Evolutionary conservation across 1,284 basidiomycete genomes (phyloP), one percentile per base, ranked within the genome.

Genomic region (Meira nashicola): DNA sequence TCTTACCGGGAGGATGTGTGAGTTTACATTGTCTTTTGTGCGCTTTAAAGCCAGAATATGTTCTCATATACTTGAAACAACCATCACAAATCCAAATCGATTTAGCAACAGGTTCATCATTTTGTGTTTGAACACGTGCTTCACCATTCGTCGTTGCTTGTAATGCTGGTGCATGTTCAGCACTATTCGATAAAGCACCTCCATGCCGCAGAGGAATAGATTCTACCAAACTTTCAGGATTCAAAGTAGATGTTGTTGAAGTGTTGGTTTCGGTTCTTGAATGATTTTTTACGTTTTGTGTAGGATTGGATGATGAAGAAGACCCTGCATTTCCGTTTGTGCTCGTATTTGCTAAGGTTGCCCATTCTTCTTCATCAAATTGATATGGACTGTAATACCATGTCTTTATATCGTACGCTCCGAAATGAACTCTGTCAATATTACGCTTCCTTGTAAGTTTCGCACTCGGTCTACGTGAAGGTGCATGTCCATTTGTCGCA

Each of bases 1-100:
- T 89, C 48, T 83, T 81, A 1, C 94, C 94, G 0, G 94, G 94
- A 0, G 95, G 95, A 74, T 87, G 85, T 51, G 82, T 84, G 63
- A 84, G 78, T 2, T 82, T 82, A 74, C 94, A 97, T 47, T 81
- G 82, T 75, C 84, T 87, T 88, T 65, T 64, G 58, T 78, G 76
- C 0, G 59, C 55, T 1, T 63, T 60, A 48, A 66, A 74, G 39
- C 65, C 70, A 10, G 62, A 59, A 43, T 70, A 63, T 1, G 71
- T 69, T 37, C 63, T 59, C 87, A 93, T 91, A 79, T 97, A 98
- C 80, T 95, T 96, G 86, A 97, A 95, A 81, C 94, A 98, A 58
- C 87, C 84, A 63, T 92, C 88, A 76, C 92, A 94, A 17, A 94
- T 89, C 82, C 81, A 76, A 21, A 77, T 64, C 28, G 37, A 14